Evolutionary conservation across 495 filamentous ascomycete species (phyloP), one percentile per base, ranked within the genome.

Genomic region (Barbatosphaeria neglecta): DNA sequence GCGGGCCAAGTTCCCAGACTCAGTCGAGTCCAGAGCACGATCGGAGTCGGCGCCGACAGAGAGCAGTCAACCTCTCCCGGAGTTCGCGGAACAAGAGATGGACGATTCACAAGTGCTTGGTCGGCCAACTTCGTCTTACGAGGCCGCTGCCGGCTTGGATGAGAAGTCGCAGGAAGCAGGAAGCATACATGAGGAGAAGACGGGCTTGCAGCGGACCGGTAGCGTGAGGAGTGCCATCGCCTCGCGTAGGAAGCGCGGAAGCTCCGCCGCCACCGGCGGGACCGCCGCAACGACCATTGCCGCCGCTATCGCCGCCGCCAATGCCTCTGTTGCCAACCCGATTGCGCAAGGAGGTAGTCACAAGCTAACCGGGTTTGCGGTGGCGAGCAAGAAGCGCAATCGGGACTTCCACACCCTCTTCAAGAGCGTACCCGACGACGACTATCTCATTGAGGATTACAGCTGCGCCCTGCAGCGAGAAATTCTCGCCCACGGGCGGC

Each of bases 391-490:
- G 65, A 95, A 92, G 66, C 80, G 92, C 22, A 99, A 99, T 61
- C 74, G 87, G 23, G 93, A 97, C 60, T 99, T 97, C 50, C 92
- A 99, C 56, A 76, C 78, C 39, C 66, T 94, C 16, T 99, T 99
- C 72, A 83, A 86, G 59, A 96, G 88, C 52, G 93, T 99, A 1
- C 92, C 92, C 1, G 92, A 99, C 49, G 92, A 97, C 53, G 92
- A 99, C 60, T 96, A 92, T 52, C 73, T 99, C 10, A 97, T 99
- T 49, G 92, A 99, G 59, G 92, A 99, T 62, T 99, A 96, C 60
- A 95, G 93, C 58, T 95, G 90, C 58, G 92, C 92, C 15, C 63
- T 99, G 16, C 92, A 99, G 60, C 80, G 87, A 44, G 92, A 99
- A 59, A 99, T 99, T 48, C 82, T 99, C 38, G 76, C 93, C 10